Conservation (phyloP, 306 rosid species). For the Crotalaria pallida region DNA sequence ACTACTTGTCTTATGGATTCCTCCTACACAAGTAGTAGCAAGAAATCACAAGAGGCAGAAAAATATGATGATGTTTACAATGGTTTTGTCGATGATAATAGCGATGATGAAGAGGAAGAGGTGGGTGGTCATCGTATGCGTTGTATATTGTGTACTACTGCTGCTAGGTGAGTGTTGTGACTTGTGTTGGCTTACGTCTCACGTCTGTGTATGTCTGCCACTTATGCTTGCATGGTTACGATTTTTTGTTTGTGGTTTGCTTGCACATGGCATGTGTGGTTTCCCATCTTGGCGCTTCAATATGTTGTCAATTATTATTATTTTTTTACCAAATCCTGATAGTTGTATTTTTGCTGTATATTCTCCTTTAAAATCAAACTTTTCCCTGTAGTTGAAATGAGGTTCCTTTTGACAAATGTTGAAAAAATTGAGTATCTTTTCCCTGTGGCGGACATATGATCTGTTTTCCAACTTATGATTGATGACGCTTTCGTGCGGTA, state of each 20-base stretch:
- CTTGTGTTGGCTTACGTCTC: not conserved
- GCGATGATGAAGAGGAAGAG: conserved; percentile 34
- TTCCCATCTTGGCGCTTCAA: not conserved
- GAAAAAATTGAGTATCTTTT: too few relatives aligned
- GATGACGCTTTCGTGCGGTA: not conserved
- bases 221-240: conserved; percentile 23
- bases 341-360: not conserved
- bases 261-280: not conserved
- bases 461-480: not conserved
- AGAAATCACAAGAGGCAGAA: conserved; percentile 29
- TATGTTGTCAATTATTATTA: conserved; percentile 9
- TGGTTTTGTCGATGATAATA: conserved; percentile 45
- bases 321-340: conserved; percentile 5
- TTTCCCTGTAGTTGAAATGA: not conserved
- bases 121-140: conserved; percentile 60
- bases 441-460: not conserved
- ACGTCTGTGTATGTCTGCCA: conserved; percentile 2
- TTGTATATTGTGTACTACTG: conserved; percentile 95
- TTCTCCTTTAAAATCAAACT: not conserved
- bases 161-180: conserved; percentile 54
- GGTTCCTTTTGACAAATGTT: not conserved
- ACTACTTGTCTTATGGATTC: conserved; percentile 80
- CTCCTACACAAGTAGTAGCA: conserved; percentile 33
- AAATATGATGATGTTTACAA: conserved; percentile 33
- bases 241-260: conserved; percentile 7